Evolutionary conservation across 2,329 filamentous ascomycete genomes (phyloP), one percentile per base, ranked within the genome.

Genomic region (Aspergillus arachidicola): DNA sequence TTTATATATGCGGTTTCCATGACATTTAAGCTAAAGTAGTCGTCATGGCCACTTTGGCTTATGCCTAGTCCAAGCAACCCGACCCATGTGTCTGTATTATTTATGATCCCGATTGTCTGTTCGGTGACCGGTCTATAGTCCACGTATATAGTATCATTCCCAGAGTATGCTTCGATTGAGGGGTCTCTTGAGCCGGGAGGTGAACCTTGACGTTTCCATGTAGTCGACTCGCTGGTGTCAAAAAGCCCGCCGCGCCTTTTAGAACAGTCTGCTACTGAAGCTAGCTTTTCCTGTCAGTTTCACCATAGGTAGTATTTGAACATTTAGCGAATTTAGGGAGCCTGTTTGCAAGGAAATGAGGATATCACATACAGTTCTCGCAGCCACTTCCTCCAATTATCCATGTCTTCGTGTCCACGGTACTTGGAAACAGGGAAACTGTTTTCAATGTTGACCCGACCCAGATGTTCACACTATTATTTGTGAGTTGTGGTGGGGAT

Each of bases 51-150:
- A 16, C 41, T 32, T 32, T n/a, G 21, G 38, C 21, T 5, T n/a
- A 57, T n/a, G 12, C 10, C 56, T n/a, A 58, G 43, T 36, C 56
- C 56, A 3, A 58, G 43, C 4, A 36, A n/a, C 16, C 56, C 56
- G 7, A 58, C 19, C 56, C 56, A 58, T 43, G 43, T 58, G n/a
- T 58, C 56, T 23, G 56, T 46, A 11, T 58, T 30, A 36, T 58
- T 36, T 1, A 23, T 3, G 16, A 58, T 50, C 4, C 1, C 9
- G 6, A 58, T 6, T 14, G 28, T 43, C 5, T 36, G 11, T 10
- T 46, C 41, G 2, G 11, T 14, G 4, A 50, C 16, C 2, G 32
- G 19, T 10, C 9, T 21, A 23, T 3, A 32, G 6, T 26, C 28
- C 19, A 50, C 19, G 2, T 12, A 21, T 23, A 58, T 23, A 2